Base-by-base conservation (phyloP, 2,329 filamentous ascomycete species). In the Periconia macrospinosa region DNA sequence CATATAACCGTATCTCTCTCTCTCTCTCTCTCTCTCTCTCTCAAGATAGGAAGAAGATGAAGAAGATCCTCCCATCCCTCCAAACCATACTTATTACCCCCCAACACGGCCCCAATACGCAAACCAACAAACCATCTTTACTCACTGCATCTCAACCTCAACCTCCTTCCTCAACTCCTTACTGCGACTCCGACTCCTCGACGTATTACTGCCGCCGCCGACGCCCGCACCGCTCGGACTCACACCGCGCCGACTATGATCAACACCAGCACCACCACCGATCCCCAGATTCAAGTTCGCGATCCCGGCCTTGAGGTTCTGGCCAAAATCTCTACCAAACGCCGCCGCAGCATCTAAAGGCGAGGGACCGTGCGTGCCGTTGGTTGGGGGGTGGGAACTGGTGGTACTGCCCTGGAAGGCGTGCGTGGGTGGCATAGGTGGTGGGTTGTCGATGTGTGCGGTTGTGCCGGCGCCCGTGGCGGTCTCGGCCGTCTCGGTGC, bases 121-220 rank as follows among this genome's bases (percentile, higher is more conserved):
- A n/a, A n/a, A n/a, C n/a, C n/a, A 27, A 27, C 23, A 8, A 27
- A 8, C 3, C 23, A 27, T 27, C 23, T n/a, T n/a, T n/a, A 27
- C 23, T 55, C 50, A 74, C 51, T 73, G 68, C 69, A 72, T 70
- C 59, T 73, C 72, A 11, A 72, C 66, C 50, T 72, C 71, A 51
- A 72, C 55, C 48, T 68, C 64, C 35, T 66, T 57, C 49, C 56
- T 60, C 6, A 53, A 56, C 30, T 59, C 63, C 19, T 54, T 60
- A 30, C 23, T 50, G n/a, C 48, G 41, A 23, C 52, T 58, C 18
- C 59, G 59, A 35, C 66, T 69, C 27, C 63, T 50, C 56, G 30
- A 49, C 10, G n/a, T 30, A 30, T 27, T 3, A 27, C 3, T 27
- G 8, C 49, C 49, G 44, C 53, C 62, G 8, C 3, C 8, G 8